Conservation (phyloP, 2,329 filamentous ascomycete species). For the Fusarium sp. region DNA sequence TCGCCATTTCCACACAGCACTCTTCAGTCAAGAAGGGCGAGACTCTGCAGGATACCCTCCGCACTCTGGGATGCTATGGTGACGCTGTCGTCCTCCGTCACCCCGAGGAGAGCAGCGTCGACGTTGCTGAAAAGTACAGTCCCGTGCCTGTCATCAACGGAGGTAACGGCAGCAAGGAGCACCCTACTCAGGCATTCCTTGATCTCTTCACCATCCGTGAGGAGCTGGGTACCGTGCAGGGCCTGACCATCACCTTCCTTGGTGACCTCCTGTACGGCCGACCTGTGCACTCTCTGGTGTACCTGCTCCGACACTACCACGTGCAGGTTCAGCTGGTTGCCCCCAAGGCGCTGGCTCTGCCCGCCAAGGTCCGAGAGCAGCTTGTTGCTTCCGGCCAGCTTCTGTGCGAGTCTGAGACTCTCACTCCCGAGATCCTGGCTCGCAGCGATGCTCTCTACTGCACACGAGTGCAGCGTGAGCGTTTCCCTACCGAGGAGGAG, state of each 20-base stretch:
- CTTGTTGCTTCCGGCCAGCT: constrained; percentile 81
- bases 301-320: constrained; percentile 94
- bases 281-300: constrained; percentile 93
- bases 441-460: constrained; percentile 94
- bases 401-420: constrained; percentile 75
- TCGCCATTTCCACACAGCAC: constrained; percentile 82
- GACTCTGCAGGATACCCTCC: constrained; percentile 89
- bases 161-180: constrained; percentile 94
- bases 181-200: constrained; percentile 96
- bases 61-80: constrained; percentile 92
- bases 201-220: constrained; percentile 99
- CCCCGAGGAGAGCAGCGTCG: constrained; percentile 82
- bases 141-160: constrained; percentile 96
- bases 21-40: constrained; percentile 97
- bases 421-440: constrained; percentile 88
- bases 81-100: constrained; percentile 97
- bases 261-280: constrained; percentile 94
- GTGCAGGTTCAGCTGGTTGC: constrained; percentile 93
- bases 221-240: constrained; percentile 94
- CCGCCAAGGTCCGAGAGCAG: constrained; percentile 76
- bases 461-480: constrained; percentile 95
- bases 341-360: constrained; percentile 81
- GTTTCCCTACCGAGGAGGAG: constrained; percentile 81
- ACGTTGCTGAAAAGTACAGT: constrained; percentile 86
- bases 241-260: constrained; percentile 93